Base-by-base conservation (phyloP, 305 asterid genomes). In the Solanum chacoense region DNA sequence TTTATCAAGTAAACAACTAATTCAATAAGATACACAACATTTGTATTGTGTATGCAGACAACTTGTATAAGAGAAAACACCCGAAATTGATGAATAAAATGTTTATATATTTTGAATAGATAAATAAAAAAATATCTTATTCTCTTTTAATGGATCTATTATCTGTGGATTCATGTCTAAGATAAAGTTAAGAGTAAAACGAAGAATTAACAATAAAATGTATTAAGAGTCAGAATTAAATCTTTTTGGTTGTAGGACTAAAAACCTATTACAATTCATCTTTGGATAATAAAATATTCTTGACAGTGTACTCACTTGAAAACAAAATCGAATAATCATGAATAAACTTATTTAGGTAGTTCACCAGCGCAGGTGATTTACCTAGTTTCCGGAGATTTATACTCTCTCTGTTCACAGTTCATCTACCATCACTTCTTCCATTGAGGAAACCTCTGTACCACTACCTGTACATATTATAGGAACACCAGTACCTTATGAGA, bases 371-470 rank as follows among this genome's bases (percentile, higher is more conserved):
- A 6, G 22, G 22, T 45, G 63, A 45, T 45, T 45, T 45, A 45
- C 20, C 13, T n/a, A 36, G 84, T n/a, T 77, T 77, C 18, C 9
- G 12, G 35, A 3, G 65, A 79, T 79, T 13, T 37, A 37, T 38
- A 79, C 63, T 79, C 67, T 38, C 36, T 14, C 4, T 79, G 37
- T 42, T 80, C 16, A 80, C 1, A 50, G 65, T 40, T 26, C 74
- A 36, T 76, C 67, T 71, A 34, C 34, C n/a, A 26, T 94, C 92
- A 94, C 84, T 95, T 94, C 92, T 92, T 96, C 95, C 94, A 87
- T 42, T 96, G 99, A 85, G 99, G 98, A 93, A 94, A 76, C 89
- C 96, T 94, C 91, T 94, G 99, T 84, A 96, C 96, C 34, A 93
- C 92, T 76, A 95, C 98, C 98, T 96, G 93, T 38, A 55, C 89